Evolutionary conservation across 202 grass and related monocot genomes (phyloP).

Genomic region (Panicum virgatum): DNA sequence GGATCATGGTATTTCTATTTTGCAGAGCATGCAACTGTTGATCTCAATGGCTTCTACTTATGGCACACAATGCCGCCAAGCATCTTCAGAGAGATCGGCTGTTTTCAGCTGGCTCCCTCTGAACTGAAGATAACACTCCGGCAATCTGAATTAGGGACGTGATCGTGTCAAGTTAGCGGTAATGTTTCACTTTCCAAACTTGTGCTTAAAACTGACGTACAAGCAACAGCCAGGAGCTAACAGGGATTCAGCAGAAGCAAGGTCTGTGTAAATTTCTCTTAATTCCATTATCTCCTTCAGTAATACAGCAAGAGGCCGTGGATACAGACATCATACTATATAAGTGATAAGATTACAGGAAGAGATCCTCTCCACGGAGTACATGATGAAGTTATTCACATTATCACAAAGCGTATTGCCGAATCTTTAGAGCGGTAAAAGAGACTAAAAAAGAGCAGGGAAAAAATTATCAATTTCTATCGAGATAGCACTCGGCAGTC

Average conservation of each 20-base stretch:
- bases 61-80: not conserved
- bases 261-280: slow-evolving; percentile 22
- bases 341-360: slow-evolving; percentile 1
- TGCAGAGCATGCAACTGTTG: not conserved
- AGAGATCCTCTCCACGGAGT: slow-evolving; percentile 17
- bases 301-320: not conserved
- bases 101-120: not conserved
- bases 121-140: too few relatives aligned
- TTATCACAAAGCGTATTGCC: slow-evolving; percentile 34
- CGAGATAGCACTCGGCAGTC: not conserved
- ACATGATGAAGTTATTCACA: slow-evolving; percentile 47
- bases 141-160: too few relatives aligned
- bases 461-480: slow-evolving; percentile 43
- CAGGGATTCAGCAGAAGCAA: not conserved
- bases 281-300: slow-evolving; percentile 27
- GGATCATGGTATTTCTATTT: too few relatives aligned
- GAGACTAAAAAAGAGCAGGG: not conserved
- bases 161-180: not conserved
- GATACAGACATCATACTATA: slow-evolving; percentile 6
- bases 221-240: not conserved
- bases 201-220: not conserved
- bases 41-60: not conserved
- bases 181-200: not conserved
- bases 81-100: not conserved
- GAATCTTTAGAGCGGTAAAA: slow-evolving; percentile 34